Base-by-base conservation (phyloP, 202 grass and related monocot species). In the Tripidium arundinaceum region DNA sequence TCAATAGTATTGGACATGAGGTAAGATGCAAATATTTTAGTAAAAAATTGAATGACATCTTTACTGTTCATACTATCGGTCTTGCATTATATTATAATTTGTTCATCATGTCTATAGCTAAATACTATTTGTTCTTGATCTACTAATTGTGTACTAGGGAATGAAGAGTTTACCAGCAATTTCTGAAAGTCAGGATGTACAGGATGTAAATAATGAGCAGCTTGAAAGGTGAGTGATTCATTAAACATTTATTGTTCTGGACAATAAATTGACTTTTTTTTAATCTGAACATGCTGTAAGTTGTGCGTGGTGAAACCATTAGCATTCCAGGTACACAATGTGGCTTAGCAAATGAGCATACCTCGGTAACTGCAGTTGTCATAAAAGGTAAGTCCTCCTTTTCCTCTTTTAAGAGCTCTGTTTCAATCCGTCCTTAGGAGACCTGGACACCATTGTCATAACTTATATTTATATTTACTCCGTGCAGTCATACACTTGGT, bases 1-100 rank as follows among this genome's bases (percentile, higher is more conserved):
- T 85, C 41, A 22, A 60, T 39, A 77, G 52, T n/a, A 76, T 97
- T 26, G 86, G 83, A 26, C 52, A 79, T 40, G 76, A 92, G 74
- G 91, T 88, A 83, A 59, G 64, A 41, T 39, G 19, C 47, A 81
- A 29, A 79, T 72, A 65, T 77, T 42, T 64, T 33, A 16, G 34
- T 49, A 37, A 37, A 68, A 68, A 27, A 19, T 74, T 85, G 37
- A 65, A 65, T 77, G 39, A 0, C 11, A 46, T 38, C 28, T 68
- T 25, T 40, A 3, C 46, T 67, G 62, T 54, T 74, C n/a, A 63
- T 47, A 25, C 27, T 61, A 72, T 52, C 22, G 19, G n/a, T n/a
- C n/a, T n/a, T 72, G 18, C 21, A 16, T 6, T 83, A 59, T 63
- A 13, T 39, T 24, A n/a, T 31, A 22, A 10, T 63, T 33, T 68